phyloP scores from a whole-genome alignment of 495 filamentous ascomycete genomes.

The Immersiella caudata region DNA sequence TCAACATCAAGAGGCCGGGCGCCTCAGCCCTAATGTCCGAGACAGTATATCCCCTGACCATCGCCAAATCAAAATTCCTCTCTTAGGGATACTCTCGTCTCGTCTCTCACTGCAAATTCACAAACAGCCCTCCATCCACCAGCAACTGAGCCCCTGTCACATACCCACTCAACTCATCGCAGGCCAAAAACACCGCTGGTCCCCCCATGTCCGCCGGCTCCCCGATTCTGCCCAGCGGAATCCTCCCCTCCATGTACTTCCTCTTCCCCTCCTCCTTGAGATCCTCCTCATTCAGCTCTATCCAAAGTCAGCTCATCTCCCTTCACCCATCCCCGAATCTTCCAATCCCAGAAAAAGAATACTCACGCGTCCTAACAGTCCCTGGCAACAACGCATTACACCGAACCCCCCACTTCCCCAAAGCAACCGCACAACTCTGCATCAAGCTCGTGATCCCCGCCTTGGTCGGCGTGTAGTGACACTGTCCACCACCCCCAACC shows the following conservation, averaged over 20 bases:
- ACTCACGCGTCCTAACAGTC: conserved; percentile 69
- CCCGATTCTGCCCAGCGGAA: conserved; percentile 77
- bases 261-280: conserved; percentile 70
- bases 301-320: too few species aligned
- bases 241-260: conserved; percentile 80
- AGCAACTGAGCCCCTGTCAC: conserved; percentile 82
- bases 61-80: too few species aligned
- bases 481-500: conserved; percentile 78
- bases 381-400: conserved; percentile 88
- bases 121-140: conserved; percentile 79
- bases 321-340: too few species aligned
- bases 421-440: conserved; percentile 78
- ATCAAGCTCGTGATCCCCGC: conserved; percentile 81
- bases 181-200: conserved; percentile 84
- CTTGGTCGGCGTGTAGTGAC: conserved; percentile 91
- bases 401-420: conserved; percentile 74
- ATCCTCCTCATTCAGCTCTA: conserved; percentile 79
- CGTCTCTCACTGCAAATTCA: conserved; percentile 61
- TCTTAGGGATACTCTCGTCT: too few species aligned
- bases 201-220: conserved; percentile 71
- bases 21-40: too few species aligned
- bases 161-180: conserved; percentile 75
- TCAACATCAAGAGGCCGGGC: too few species aligned
- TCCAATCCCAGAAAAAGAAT: too few species aligned
- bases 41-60: too few species aligned